phyloP scores from a whole-genome alignment of 1,139 yeast species.

The Zygosaccharomyces pseudobailii region DNA sequence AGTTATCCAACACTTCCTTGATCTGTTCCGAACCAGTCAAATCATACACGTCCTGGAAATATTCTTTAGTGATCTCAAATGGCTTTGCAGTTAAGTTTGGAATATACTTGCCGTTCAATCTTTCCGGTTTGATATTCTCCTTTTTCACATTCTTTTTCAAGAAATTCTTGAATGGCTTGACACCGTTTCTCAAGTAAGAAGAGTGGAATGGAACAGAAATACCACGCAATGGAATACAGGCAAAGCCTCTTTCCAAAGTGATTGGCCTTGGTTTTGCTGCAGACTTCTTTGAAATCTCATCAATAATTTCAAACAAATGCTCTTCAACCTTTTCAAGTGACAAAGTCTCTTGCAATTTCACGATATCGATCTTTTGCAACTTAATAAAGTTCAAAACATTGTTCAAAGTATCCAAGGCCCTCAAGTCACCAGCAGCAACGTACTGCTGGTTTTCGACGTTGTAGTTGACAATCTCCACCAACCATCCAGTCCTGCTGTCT shows the following conservation, averaged over 20 bases:
- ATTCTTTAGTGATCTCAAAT: constrained; percentile 89
- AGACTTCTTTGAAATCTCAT: constrained; percentile 77
- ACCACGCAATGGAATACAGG: constrained; percentile 97
- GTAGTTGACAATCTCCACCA: constrained; percentile 95
- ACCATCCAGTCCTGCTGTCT: constrained; percentile 79
- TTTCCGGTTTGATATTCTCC: constrained; percentile 91
- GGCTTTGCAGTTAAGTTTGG: constrained; percentile 99
- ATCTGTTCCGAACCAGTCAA: constrained; percentile 90
- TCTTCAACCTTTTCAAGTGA: constrained; percentile 82
- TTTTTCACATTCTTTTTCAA: constrained; percentile 92
- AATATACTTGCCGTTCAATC: constrained; percentile 89
- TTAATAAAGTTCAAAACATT: constrained; percentile 91
- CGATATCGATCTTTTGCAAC: constrained; percentile 89
- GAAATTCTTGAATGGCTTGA: constrained; percentile 97
- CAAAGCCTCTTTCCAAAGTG: constrained; percentile 95
- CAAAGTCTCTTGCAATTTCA: constrained; percentile 75
- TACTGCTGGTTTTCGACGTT: constrained; percentile 98
- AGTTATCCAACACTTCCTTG: constrained; percentile 83
- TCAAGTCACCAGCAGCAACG: constrained; percentile 96
- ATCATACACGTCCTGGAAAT: constrained; percentile 90
- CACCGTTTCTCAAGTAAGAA: constrained; percentile 94
- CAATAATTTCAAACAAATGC: constrained; percentile 81
- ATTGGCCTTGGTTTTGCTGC: constrained; percentile 91
- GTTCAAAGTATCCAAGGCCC: constrained; percentile 88
- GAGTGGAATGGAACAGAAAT: constrained; percentile 99